phyloP scores from a whole-genome alignment of 2,329 filamentous ascomycete genomes.

The Colletotrichum sp. region DNA sequence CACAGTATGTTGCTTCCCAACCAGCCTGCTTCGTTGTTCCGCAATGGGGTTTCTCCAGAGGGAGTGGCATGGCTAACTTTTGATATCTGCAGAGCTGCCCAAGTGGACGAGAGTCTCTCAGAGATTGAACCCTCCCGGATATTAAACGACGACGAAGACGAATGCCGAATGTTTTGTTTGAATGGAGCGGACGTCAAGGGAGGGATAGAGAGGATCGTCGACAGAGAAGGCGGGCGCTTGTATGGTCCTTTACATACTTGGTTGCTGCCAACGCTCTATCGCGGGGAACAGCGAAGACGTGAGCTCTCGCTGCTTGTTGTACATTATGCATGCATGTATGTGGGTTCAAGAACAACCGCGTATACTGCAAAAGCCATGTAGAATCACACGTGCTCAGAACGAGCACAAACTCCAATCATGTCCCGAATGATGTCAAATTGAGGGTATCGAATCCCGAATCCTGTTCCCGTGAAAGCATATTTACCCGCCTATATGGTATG shows the following conservation, averaged over 20 bases:
- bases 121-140: slow-evolving; percentile 91
- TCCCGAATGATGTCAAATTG: slow-evolving; percentile 4
- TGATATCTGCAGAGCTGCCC: slow-evolving; percentile 64
- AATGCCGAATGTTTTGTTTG: not conserved
- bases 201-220: not conserved
- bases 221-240: not conserved
- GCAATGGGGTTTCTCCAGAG: not conserved
- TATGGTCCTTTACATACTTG: not conserved
- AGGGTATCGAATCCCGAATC: slow-evolving; percentile 20
- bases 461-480: not conserved
- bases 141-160: slow-evolving; percentile 54
- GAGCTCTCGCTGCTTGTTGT: not conserved
- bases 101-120: slow-evolving; percentile 98
- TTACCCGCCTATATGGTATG: not conserved
- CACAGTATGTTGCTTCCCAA: slow-evolving; percentile 74
- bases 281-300: not conserved
- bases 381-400: not conserved
- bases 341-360: not conserved
- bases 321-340: slow-evolving; percentile 4
- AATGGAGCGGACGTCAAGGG: not conserved
- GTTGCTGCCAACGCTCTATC: not conserved
- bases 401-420: not conserved
- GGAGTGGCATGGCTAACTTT: slow-evolving; percentile 4
- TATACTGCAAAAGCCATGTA: not conserved
- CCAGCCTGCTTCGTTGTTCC: not conserved